Evolutionary conservation across 1,284 basidiomycete genomes (phyloP), one percentile per base, ranked within the genome.

Genomic region (Trichosporon sp.): DNA sequence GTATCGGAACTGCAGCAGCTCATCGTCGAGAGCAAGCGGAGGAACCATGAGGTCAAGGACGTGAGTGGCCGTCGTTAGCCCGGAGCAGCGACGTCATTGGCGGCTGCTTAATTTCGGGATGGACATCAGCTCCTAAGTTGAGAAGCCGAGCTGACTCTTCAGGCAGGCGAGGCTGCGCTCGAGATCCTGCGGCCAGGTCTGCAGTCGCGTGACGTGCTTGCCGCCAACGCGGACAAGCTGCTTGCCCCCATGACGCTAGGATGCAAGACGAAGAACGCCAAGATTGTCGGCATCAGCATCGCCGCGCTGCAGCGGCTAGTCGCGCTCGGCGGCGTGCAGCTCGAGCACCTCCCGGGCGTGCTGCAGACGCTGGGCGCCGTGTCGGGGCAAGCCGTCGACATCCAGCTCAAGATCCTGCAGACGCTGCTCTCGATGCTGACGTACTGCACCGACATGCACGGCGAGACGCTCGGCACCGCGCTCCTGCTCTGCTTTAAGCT

Each of bases 311-410:
- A 98, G 80, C 89, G 97, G 42, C 87, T 98, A 69, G 93, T 98
- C 65, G 87, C 91, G 1, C 87, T 96, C 72, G 90, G 90, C 78
- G 92, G 92, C 13, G 91, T 97, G 1, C 92, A 93, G 34, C 69
- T 72, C 31, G 65, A 58, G 7, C 64, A 89, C 0, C 89, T 95
- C 0, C 89, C 91, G 0, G 83, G 88, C 47, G 92, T 97, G 66
- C 87, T 97, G 71, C 87, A 83, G 53, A 95, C 91, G 0, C 90
- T 97, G 86, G 88, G 86, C 67, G 89, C 91, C 73, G 92, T 92
- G n/a, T 88, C 95, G 83, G 91, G 88, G 38, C 92, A 95, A 81
- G 95, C 93, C 3, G 93, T 97, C 38, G 95, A 98, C 78, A 96
- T 97, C 53, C 95, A 97, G 79, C 87, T 97, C 58, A 91, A 92